Evolutionary conservation across 2,329 filamentous ascomycete species (phyloP).

Genomic region (Trichoderma koningii): DNA sequence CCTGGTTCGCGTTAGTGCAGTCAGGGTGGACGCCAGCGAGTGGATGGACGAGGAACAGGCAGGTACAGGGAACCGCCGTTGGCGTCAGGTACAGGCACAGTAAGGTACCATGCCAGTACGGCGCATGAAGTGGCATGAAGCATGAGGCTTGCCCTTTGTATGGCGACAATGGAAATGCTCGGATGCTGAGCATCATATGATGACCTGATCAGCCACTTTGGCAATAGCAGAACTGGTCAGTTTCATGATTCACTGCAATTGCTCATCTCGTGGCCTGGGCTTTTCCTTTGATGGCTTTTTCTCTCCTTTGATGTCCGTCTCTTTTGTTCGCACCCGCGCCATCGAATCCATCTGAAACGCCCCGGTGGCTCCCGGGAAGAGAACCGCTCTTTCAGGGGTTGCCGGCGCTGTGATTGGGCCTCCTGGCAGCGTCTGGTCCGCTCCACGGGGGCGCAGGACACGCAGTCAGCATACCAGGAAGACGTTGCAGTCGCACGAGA

Average conservation of each 20-base stretch:
- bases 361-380: conserved; percentile 27
- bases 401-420: conserved; percentile 15
- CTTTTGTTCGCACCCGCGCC: conserved; percentile 19
- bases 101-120: no score
- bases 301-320: not conserved
- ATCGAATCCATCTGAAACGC: conserved; percentile 33
- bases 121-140: no score
- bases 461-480: conserved; percentile 11
- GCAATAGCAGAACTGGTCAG: not conserved
- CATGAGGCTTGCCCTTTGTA: no score
- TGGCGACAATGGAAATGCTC: no score
- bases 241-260: not conserved
- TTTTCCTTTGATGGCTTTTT: not conserved
- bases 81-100: conserved; percentile 15
- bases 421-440: not conserved
- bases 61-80: not conserved
- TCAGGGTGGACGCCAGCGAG: conserved; percentile 15
- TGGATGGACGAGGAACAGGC: not conserved
- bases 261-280: not conserved
- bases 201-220: not conserved
- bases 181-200: no score
- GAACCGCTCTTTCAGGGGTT: conserved; percentile 26
- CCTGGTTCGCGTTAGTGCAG: not conserved
- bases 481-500: not conserved
- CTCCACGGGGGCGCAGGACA: conserved; percentile 1